Evolutionary conservation across 2,329 filamentous ascomycete genomes (phyloP).

Genomic region (Paraconiothyrium sp.): DNA sequence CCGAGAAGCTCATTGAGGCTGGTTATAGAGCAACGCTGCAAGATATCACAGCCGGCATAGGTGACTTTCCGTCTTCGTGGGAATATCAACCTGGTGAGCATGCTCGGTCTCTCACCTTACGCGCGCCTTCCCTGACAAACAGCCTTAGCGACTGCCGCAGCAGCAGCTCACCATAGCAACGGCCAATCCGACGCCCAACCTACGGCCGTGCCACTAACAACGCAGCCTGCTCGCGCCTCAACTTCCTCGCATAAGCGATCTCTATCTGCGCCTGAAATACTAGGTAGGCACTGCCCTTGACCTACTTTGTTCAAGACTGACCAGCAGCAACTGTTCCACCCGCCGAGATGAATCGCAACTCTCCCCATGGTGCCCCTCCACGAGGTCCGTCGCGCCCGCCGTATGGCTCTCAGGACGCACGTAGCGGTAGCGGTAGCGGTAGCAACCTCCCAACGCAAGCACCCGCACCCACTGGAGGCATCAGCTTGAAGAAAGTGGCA

Average conservation of each 20-base stretch:
- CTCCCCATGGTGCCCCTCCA: slow-evolving; percentile 20
- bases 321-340: not conserved
- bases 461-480: slow-evolving; percentile 19
- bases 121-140: not conserved
- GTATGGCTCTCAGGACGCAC: slow-evolving; percentile 23
- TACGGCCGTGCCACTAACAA: not conserved
- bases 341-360: slow-evolving; percentile 27
- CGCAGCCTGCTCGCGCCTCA: not conserved
- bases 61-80: slow-evolving; percentile 24
- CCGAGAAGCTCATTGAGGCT: slow-evolving; percentile 25
- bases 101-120: slow-evolving; percentile 1
- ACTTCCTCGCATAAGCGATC: not conserved
- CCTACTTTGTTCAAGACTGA: not conserved
- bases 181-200: not conserved
- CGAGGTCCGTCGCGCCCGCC: slow-evolving; percentile 1
- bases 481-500: slow-evolving; percentile 42
- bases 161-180: slow-evolving; percentile 1
- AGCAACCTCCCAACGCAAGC: slow-evolving; percentile 37
- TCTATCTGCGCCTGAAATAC: not conserved
- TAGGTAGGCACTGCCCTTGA: slow-evolving; percentile 7
- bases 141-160: not conserved
- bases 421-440: slow-evolving; percentile 18
- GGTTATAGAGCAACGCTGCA: slow-evolving; percentile 16
- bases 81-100: not conserved
- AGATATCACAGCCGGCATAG: slow-evolving; percentile 30